phyloP scores from a whole-genome alignment of 441 rosid species.

The Adansonia grandidieri region DNA sequence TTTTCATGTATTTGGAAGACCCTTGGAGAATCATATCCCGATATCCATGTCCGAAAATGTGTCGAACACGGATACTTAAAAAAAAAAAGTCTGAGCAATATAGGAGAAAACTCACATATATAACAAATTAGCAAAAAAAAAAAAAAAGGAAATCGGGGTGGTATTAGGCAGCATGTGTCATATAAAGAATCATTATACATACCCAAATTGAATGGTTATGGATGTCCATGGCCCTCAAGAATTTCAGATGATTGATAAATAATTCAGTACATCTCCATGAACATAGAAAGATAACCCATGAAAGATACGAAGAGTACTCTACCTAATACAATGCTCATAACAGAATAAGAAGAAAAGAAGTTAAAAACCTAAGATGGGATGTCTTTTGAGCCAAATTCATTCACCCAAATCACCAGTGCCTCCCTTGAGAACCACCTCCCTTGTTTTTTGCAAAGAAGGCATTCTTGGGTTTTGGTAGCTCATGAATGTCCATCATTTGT shows the following conservation, averaged over 20 bases:
- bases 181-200: background rate
- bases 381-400: constrained; percentile 26
- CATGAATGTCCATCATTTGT: constrained; percentile 97
- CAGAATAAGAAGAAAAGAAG: background rate
- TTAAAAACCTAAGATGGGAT: constrained; percentile 3
- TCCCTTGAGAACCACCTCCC: constrained; percentile 80
- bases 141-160: too few species aligned
- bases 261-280: constrained; percentile 14
- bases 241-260: constrained; percentile 15
- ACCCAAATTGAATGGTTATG: constrained; percentile 17
- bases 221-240: constrained; percentile 22
- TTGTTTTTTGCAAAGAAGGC: constrained; percentile 81
- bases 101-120: too few species aligned
- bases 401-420: constrained; percentile 66
- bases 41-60: too few species aligned
- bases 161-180: too few species aligned
- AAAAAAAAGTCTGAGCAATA: too few species aligned
- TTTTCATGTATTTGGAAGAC: too few species aligned
- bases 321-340: constrained; percentile 14
- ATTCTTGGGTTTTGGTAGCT: constrained; percentile 94
- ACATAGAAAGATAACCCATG: constrained; percentile 7
- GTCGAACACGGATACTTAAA: too few species aligned
- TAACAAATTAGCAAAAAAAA: too few species aligned
- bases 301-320: background rate
- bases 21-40: too few species aligned